Base-by-base conservation (phyloP, 345 rosid genomes). In the Fremontodendron californicum region DNA sequence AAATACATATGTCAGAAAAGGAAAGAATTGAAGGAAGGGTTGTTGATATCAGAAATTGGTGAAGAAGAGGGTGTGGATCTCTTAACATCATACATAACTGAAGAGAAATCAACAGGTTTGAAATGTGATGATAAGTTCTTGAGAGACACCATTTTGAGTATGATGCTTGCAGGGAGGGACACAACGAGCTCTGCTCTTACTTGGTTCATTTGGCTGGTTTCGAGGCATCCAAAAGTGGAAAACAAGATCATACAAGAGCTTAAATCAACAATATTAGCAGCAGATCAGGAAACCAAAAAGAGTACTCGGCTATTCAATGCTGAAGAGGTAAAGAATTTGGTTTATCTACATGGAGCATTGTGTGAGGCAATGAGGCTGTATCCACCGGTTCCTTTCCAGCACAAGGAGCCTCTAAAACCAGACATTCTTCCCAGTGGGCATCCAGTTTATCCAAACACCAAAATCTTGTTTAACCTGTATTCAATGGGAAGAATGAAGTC, bases 391-490 rank as follows among this genome's bases (percentile, higher is more conserved):
- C 87, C 88, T 13, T 83, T 85, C 40, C 35, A 85, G 10, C 83
- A 51, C 79, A 82, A 81, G 76, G 25, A 78, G 12, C 79, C 91
- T 1, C 9, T 81, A 8, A 43, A 74, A 74, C 19, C 76, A 0
- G 91, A 87, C 21, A 68, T 57, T 9, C 91, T 88, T 73, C 91
- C 90, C 31, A 85, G 87, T 3, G 91, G 91, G 4, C 88, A 87
- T 73, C 62, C 6, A 7, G 84, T 82, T 3, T 31, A 45, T 2
- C 81, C 77, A 1, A 42, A 69, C 0, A 82, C 67, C 4, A 89
- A 71, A 49, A 80, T 87, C 25, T 1, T 82, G 61, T 3, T 84
- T n/a, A 69, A 75, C 31, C 31, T 77, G 27, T 85, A 87, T 60
- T 58, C 87, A 8, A 55, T 81, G 63, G 85, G 86, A n/a, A 85